Evolutionary conservation across 305 asterid species (phyloP), one percentile per base, ranked within the genome.

Genomic region (Solanum aculeatissimum): DNA sequence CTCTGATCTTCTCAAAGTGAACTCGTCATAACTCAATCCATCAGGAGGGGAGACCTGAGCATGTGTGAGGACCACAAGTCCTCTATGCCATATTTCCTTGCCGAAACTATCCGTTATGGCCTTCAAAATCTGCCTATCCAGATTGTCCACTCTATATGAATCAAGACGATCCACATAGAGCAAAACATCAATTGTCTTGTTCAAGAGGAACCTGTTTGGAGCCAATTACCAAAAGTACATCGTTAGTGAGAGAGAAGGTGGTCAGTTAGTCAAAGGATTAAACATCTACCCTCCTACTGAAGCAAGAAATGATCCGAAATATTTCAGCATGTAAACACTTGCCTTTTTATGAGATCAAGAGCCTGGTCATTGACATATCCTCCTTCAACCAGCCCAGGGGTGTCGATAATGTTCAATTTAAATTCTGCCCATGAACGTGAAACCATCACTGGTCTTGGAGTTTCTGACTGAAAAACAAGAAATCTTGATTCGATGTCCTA

Each of bases 41-140:
- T 96, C 99, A 11, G 98, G 99, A 58, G 99, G 98, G 23, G 97
- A 94, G 87, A 96, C 93, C 87, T 96, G 99, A 87, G 98, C 99
- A 85, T 96, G 98, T 62, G 99, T 94, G 18, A 96, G 95, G 71
- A 96, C 98, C 51, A 95, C 91, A 82, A 91, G 79, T 51, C 95
- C 95, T 88, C 95, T 95, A 42, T 83, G 93, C 98, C 99, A 96
- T 86, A 96, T 93, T 81, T 90, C 92, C 89, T 88, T 93, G 86
- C 98, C 99, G 80, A 96, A 95, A 88, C 92, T 89, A 86, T 95
- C 95, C 10, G 98, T 88, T 80, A 96, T 94, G 49, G 98, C 99
- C 89, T 87, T 95, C 85, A 96, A 95, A 83, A 94, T 84, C 87
- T 93, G 98, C 84, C 82, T 94, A 90, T 96, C 98, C 93, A 96